phyloP scores from a whole-genome alignment of 257 asterid genomes.

The Fraxinus anomala region DNA sequence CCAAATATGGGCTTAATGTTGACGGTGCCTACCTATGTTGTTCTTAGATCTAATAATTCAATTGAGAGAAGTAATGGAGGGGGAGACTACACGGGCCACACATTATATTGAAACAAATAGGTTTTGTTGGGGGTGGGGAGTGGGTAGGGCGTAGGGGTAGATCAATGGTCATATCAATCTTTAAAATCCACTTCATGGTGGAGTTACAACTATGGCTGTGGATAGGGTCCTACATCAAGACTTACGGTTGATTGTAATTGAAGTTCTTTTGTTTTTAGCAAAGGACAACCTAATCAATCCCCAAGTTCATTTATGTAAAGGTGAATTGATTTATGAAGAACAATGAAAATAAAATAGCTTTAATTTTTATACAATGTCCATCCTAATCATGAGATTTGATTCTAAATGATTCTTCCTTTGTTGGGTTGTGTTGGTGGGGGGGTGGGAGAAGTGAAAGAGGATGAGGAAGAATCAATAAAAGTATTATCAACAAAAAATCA shows the following conservation, averaged over 20 bases:
- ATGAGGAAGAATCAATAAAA: not conserved
- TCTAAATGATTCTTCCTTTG: not conserved
- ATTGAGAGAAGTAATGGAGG: not conserved
- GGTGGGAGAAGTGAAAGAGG: not conserved
- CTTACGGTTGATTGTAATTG: slow-evolving; percentile 33
- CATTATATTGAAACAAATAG: slow-evolving; percentile 16
- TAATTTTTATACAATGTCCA: not conserved
- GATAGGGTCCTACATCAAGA: slow-evolving; percentile 43
- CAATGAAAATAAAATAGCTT: slow-evolving; percentile 7
- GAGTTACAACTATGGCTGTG: slow-evolving; percentile 25
- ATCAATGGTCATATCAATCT: slow-evolving; percentile 42
- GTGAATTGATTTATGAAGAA: slow-evolving; percentile 32
- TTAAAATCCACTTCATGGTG: slow-evolving; percentile 41
- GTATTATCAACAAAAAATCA: not conserved
- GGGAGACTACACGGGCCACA: slow-evolving; percentile 26
- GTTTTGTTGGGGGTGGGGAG: not conserved
- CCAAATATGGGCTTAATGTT: not conserved
- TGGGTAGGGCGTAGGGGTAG: slow-evolving; percentile 17
- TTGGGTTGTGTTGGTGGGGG: not conserved
- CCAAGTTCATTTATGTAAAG: slow-evolving; percentile 21
- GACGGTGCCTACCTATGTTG: not conserved
- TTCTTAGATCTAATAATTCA: not conserved
- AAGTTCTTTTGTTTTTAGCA: slow-evolving; percentile 43
- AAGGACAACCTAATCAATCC: slow-evolving; percentile 30
- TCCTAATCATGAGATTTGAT: not conserved